Evolutionary conservation across 2,329 filamentous ascomycete genomes (phyloP), one percentile per base, ranked within the genome.

Genomic region (Trichoderma sp.): DNA sequence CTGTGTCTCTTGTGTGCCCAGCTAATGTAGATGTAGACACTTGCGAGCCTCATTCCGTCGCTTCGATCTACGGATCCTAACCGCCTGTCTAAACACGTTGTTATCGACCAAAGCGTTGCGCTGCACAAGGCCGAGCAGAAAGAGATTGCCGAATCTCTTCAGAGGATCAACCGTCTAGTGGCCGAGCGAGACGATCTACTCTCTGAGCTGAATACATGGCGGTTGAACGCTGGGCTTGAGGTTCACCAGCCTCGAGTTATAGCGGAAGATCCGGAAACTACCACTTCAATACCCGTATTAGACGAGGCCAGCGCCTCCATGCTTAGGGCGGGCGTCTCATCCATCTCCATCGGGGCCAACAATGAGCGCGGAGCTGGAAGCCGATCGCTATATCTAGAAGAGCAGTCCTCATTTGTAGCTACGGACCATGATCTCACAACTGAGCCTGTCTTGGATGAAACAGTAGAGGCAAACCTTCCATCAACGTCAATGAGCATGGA

Each of bases 51-150:
- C 26, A 76, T 83, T 11, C 81, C 82, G 4, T 73, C 78, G 6
- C 75, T 82, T 5, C 73, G 77, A 26, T 76, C 77, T 13, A 79
- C 76, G 1, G 80, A 83, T 23, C 76, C 80, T 20, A 77, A 77
- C 43, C 79, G 80, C 15, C 78, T 83, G 1, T 83, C 81, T 2
- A 83, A 83, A 68, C 81, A 83, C 53, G 76, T 82, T 20, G 80
- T 83, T 17, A 73, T 82, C 15, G 78, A 81, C 26, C 79, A 81
- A 72, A 78, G 79, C 68, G 81, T 82, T 68, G 65, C 78, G 4
- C 77, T 78, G 17, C 77, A 79, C 70, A 74, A 74, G 39, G 64
- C 75, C 11, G 75, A 79, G 50, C 77, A 79, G 13, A 64, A 30
- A 1, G 69, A 68, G 3, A 74, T 75, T 5, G 39, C 72, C 3